phyloP scores from a whole-genome alignment of 768 basidiomycete genomes.

The Boletus edulis region DNA sequence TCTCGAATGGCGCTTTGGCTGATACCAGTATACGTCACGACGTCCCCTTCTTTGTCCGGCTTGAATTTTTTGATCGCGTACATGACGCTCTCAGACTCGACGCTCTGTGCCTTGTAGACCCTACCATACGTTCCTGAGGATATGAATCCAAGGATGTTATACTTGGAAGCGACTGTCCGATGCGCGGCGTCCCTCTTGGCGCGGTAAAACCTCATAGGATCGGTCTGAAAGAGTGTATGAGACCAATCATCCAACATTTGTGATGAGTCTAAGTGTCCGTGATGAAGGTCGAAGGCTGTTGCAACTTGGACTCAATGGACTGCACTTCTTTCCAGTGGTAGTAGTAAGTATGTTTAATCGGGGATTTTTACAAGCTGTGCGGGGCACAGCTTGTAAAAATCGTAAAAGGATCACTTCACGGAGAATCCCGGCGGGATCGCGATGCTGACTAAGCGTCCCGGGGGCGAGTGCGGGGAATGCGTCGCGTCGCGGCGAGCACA shows the following conservation, averaged over 20 bases:
- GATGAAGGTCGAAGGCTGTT: neutral
- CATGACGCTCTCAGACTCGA: constrained; percentile 63
- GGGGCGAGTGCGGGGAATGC: no score
- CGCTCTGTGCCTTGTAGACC: constrained; percentile 94
- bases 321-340: no score
- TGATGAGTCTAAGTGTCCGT: neutral
- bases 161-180: constrained; percentile 72
- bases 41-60: constrained; percentile 98
- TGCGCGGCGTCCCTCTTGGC: constrained; percentile 70
- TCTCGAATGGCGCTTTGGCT: constrained; percentile 97
- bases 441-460: no score
- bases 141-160: constrained; percentile 93
- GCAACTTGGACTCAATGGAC: neutral
- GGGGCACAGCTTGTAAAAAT: no score
- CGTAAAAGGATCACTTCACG: no score
- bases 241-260: constrained; percentile 38
- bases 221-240: constrained; percentile 39
- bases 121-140: constrained; percentile 97
- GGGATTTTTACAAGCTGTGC: no score
- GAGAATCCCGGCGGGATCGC: no score
- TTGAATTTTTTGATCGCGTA: constrained; percentile 99
- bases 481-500: no score
- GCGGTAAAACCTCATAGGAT: constrained; percentile 87
- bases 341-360: no score
- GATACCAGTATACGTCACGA: constrained; percentile 93